A percentile compares a stretch with the other conserved stretches of the same genome.
Conservation (phyloP, 805 yeast genomes). For the Nakazawaea siamensis region DNA sequence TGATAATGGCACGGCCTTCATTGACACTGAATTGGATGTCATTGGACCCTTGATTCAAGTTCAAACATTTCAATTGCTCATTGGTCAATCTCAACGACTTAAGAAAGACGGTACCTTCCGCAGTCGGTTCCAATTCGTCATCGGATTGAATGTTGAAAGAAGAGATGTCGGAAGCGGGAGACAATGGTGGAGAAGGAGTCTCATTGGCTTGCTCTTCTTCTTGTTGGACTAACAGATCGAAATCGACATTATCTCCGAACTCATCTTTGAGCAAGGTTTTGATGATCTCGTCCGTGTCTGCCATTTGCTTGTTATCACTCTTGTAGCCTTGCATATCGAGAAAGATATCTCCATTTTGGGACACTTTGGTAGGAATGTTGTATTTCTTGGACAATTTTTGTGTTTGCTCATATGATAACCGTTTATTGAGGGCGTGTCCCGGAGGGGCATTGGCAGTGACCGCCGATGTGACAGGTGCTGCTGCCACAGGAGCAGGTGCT, state of each 20-base stretch:
- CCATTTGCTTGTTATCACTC: constrained; percentile 70
- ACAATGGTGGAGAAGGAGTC: constrained; percentile 14
- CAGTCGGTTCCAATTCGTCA: constrained; percentile 14
- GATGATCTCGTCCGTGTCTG: constrained; percentile 68
- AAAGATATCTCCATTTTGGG: constrained; percentile 81
- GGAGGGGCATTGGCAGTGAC: not conserved
- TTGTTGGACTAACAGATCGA: constrained; percentile 37
- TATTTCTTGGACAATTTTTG: constrained; percentile 56
- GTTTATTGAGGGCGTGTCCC: constrained; percentile 1
- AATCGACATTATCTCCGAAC: constrained; percentile 44
- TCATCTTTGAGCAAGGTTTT: constrained; percentile 72
- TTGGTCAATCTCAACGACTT: constrained; percentile 87
- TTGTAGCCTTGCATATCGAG: constrained; percentile 96
- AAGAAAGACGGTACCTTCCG: constrained; percentile 35
- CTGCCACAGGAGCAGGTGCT: not conserved
- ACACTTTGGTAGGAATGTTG: constrained; percentile 83
- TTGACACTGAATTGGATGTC: constrained; percentile 72
- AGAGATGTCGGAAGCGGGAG: constrained; percentile 19
- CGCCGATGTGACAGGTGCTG: not conserved
- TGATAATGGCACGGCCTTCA: constrained; percentile 71
- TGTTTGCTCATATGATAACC: constrained; percentile 23
- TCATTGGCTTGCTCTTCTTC: constrained; percentile 36
- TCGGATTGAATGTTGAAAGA: constrained; percentile 15
- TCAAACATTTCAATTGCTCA: constrained; percentile 72
- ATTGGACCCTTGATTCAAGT: constrained; percentile 73